Evolutionary conservation across 202 grass and related monocot genomes (phyloP).

Genomic region (Saccharum hybrid): DNA sequence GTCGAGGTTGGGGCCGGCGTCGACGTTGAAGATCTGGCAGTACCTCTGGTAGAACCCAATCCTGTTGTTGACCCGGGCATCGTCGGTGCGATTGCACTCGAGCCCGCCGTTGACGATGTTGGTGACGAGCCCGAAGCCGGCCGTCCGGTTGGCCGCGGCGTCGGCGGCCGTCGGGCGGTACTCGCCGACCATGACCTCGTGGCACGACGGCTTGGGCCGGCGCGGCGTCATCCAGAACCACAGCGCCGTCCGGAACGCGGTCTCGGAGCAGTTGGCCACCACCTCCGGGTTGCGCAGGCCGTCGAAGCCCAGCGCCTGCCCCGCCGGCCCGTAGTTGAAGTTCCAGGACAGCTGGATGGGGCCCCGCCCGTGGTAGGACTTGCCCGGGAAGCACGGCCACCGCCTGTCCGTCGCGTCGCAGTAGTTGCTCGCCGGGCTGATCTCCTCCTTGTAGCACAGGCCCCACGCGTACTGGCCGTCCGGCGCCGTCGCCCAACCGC

Average conservation of each 20-base stretch:
- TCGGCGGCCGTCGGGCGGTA: conserved; percentile 54
- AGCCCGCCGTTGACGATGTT: conserved; percentile 91
- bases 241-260: conserved; percentile 70
- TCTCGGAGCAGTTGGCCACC: conserved; percentile 71
- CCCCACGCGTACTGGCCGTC: conserved; percentile 79
- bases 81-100: conserved; percentile 64
- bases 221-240: conserved; percentile 92
- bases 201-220: conserved; percentile 77
- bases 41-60: conserved; percentile 73
- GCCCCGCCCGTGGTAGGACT: conserved; percentile 80
- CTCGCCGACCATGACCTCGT: conserved; percentile 79
- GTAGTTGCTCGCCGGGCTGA: conserved; percentile 58
- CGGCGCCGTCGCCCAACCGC: conserved; percentile 68
- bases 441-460: conserved; percentile 76
- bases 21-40: conserved; percentile 57
- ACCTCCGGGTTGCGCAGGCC: conserved; percentile 74
- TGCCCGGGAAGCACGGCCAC: conserved; percentile 75
- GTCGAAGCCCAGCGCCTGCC: conserved; percentile 70
- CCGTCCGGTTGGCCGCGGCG: conserved; percentile 56
- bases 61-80: conserved; percentile 53
- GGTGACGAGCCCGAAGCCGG: conserved; percentile 72
- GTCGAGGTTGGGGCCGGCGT: conserved; percentile 70
- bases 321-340: conserved; percentile 88
- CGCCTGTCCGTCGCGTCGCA: conserved; percentile 54
- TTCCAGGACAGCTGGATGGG: conserved; percentile 91